Evolutionary conservation across 768 basidiomycete genomes (phyloP), one percentile per base, ranked within the genome.

Genomic region (Tricholoma terreum): DNA sequence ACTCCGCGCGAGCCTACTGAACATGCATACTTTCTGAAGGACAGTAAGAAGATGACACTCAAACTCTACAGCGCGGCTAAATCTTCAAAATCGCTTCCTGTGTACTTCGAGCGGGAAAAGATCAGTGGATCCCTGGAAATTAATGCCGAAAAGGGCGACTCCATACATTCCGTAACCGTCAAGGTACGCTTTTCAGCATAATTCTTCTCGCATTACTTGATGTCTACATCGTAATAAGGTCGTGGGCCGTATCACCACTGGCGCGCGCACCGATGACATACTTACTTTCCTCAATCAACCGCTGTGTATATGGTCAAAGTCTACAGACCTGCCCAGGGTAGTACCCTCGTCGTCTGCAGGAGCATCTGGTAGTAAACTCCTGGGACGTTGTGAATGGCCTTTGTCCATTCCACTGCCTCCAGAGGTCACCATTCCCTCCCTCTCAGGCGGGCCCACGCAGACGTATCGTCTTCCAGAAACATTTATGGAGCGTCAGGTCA

Each of bases 361-460:
- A 51, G 60, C 24, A 42, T 57, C 30, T 59, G 67, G 34, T 60
- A 58, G 24, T 27, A 58, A 19, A 57, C 56, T 30, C 53, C 57
- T 52, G 8, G 77, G 78, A 19, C 62, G 65, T 24, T 76, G 76
- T 52, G 63, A 62, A 0, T 77, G 75, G 73, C 72, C 75, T 7
- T 77, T 78, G 54, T 71, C 73, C 5, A 71, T 79, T 55, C 58
- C 69, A 3, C 71, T 77, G 58, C 77, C 78, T 9, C 64, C 63
- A 14, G 66, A 69, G 38, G 66, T 71, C 7, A 61, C 61, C 14
- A 53, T 72, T 17, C 50, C 61, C 0, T 59, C 61, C 6, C 57
- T 38, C 4, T 49, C 35, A 10, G 46, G 59, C 22, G 24, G 24
- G 24, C 60, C 67, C 9, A 58, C 70, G 27, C 52, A 50, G 40